Evolutionary conservation across 768 basidiomycete genomes (phyloP).

Genomic region (Pleurotus eryngii): DNA sequence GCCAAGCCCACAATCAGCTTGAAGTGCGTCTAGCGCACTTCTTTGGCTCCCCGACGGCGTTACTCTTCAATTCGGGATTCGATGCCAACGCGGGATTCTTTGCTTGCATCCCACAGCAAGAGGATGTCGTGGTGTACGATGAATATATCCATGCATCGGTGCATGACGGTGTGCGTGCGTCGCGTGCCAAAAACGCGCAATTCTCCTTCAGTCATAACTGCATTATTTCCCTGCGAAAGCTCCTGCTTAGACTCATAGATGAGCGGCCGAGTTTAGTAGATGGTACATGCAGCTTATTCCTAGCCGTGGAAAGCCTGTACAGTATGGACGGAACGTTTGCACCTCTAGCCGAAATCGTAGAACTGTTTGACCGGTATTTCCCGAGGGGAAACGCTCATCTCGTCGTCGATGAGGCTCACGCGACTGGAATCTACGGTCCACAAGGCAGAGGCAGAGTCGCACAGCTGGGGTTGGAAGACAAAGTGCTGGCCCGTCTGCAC

Average conservation of each 20-base stretch:
- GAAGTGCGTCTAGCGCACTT: constrained; percentile 67
- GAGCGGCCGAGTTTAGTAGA: constrained; percentile 31
- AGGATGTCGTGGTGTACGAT: constrained; percentile 80
- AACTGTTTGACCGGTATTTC: constrained; percentile 56
- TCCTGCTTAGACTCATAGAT: constrained; percentile 38
- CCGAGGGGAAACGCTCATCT: constrained; percentile 66
- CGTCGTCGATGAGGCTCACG: constrained; percentile 91
- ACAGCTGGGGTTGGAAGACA: constrained; percentile 62
- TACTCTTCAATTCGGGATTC: constrained; percentile 91
- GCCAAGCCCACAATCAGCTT: constrained; percentile 63
- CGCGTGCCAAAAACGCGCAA: constrained; percentile 39
- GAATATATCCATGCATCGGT: constrained; percentile 89
- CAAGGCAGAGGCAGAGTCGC: constrained; percentile 74
- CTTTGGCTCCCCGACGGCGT: constrained; percentile 58
- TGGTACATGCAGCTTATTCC: constrained; percentile 55
- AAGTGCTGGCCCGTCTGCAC: constrained; percentile 75
- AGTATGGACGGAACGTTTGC: constrained; percentile 96
- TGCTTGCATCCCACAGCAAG: constrained; percentile 69
- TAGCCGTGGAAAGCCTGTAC: constrained; percentile 88
- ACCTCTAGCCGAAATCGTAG: constrained; percentile 66
- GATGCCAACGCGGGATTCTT: constrained; percentile 92
- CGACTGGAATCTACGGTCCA: constrained; percentile 85
- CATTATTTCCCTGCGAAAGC: constrained; percentile 40
- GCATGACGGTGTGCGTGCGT: constrained; percentile 84
- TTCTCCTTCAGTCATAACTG: constrained; percentile 74